Evolutionary conservation across 1,284 basidiomycete species (phyloP).

Genomic region (Amylostereum chailletii): DNA sequence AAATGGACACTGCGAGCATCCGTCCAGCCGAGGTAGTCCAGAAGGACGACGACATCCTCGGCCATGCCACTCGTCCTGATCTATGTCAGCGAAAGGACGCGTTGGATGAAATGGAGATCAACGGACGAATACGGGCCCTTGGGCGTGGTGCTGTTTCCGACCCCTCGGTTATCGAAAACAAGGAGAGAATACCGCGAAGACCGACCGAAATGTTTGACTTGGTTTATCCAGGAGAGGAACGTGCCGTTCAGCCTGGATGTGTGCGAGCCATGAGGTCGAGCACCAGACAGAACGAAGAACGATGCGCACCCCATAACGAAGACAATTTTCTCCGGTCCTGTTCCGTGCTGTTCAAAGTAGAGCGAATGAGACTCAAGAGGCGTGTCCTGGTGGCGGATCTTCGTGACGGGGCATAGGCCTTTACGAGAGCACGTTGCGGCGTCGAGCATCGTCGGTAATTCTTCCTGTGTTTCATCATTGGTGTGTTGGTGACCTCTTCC

Average conservation of each 20-base stretch:
- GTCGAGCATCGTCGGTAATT: conserved; percentile 39
- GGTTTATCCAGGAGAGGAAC: conserved; percentile 54
- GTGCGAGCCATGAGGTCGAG: neutral
- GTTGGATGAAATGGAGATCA: neutral
- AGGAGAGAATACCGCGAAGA: conserved; percentile 49
- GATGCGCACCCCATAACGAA: conserved; percentile 59
- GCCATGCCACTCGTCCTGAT: conserved; percentile 73
- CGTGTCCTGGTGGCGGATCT: conserved; percentile 39
- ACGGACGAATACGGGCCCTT: conserved; percentile 56
- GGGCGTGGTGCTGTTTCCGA: conserved; percentile 70
- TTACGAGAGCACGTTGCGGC: conserved; percentile 50
- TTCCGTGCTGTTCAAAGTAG: conserved; percentile 72
- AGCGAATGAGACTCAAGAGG: conserved; percentile 58
- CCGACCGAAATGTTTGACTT: conserved; percentile 50
- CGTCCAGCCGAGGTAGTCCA: conserved; percentile 73
- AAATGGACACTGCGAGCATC: conserved; percentile 54
- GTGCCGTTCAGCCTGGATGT: conserved; percentile 43
- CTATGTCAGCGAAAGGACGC: neutral
- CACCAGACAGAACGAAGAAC: neutral
- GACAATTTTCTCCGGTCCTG: conserved; percentile 51
- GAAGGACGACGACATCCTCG: conserved; percentile 58
- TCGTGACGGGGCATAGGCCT: conserved; percentile 66
- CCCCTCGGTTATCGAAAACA: conserved; percentile 85
- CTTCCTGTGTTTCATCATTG: neutral
- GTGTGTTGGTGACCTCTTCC: too few relatives aligned